Conservation (phyloP, 2,329 filamentous ascomycete species). For the Penicillium sp. region DNA sequence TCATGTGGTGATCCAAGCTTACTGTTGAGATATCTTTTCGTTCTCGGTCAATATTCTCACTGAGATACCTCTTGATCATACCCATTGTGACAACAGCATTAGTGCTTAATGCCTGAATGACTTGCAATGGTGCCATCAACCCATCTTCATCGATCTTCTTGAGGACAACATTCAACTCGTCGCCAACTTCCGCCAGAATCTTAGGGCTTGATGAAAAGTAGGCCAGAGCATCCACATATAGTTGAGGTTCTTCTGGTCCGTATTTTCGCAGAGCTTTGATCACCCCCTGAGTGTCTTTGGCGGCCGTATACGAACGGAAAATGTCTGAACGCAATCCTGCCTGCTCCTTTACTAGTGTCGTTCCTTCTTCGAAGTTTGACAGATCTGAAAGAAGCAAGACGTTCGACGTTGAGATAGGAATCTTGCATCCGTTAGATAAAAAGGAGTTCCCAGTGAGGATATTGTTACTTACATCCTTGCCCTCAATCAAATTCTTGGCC, state of each 20-base stretch:
- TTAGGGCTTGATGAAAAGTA: conserved; percentile 85
- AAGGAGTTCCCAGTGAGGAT: background rate
- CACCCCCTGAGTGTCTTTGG: conserved; percentile 84
- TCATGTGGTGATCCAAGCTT: conserved; percentile 13
- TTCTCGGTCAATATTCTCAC: conserved; percentile 83
- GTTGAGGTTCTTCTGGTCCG: conserved; percentile 80
- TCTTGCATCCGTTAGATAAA: conserved; percentile 30
- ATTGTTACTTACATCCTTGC: conserved; percentile 56
- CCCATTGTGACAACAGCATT: conserved; percentile 92
- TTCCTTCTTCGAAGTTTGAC: conserved; percentile 84
- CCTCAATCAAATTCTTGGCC: conserved; percentile 82
- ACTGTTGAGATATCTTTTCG: conserved; percentile 73
- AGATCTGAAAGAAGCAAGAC: conserved; percentile 89
- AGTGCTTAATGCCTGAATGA: conserved; percentile 82
- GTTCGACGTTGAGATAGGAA: conserved; percentile 88
- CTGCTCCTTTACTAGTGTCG: conserved; percentile 87
- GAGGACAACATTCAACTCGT: conserved; percentile 76
- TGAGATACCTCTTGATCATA: conserved; percentile 90
- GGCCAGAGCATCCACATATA: conserved; percentile 86
- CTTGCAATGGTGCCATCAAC: conserved; percentile 91
- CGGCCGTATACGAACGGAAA: conserved; percentile 90
- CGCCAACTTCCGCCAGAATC: conserved; percentile 80
- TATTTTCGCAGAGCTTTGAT: conserved; percentile 90
- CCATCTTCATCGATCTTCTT: conserved; percentile 84
- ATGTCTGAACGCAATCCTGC: conserved; percentile 91